These are phyloP conservation scores for Kodamaea sp. DNA, from an alignment of 1,139 yeast species.

Conservation along the genomic window DNA sequence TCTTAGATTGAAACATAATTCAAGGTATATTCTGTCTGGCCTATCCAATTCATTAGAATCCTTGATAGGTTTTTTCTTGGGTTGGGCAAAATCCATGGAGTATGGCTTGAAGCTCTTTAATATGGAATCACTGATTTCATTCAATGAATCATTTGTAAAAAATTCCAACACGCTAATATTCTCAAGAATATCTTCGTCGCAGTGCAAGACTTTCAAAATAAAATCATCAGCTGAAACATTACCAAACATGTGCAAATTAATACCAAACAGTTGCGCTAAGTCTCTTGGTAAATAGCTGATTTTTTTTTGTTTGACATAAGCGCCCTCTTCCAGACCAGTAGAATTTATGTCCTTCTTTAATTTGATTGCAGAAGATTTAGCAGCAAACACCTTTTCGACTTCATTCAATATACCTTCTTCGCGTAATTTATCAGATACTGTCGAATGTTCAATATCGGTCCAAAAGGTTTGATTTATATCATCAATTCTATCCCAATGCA, in stretches of 20 bases:
- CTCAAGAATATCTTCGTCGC: constrained; percentile 66
- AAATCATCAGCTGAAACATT: constrained; percentile 58
- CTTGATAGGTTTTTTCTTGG: constrained; percentile 44
- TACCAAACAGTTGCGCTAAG: constrained; percentile 80
- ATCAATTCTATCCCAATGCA: constrained; percentile 91
- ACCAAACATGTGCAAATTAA: constrained; percentile 80
- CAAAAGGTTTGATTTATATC: constrained; percentile 75
- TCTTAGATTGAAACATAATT: constrained; percentile 71
- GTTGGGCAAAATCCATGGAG: constrained; percentile 46
- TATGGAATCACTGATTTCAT: constrained; percentile 66
- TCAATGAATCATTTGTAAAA: constrained; percentile 67
- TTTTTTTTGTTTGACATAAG: constrained; percentile 36
- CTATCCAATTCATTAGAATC: constrained; percentile 70
- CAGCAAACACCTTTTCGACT: constrained; percentile 74
- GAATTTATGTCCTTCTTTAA: constrained; percentile 27
- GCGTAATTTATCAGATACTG: constrained; percentile 51
- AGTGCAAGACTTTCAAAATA: constrained; percentile 60
- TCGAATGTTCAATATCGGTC: constrained; percentile 53
- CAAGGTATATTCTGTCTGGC: constrained; percentile 76
- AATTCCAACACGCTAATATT: constrained; percentile 78
- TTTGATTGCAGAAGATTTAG: constrained; percentile 50
- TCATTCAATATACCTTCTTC: constrained; percentile 74
- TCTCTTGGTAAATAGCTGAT: constrained; percentile 72
- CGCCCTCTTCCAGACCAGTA: constrained; percentile 12
- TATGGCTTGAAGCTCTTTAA: constrained; percentile 72